Percentiles rank a stretch among this genome's conserved stretches.
These are phyloP conservation scores for Lotmaria passim DNA, from an alignment of 208 protist genomes.

Conservation along the genomic window DNA sequence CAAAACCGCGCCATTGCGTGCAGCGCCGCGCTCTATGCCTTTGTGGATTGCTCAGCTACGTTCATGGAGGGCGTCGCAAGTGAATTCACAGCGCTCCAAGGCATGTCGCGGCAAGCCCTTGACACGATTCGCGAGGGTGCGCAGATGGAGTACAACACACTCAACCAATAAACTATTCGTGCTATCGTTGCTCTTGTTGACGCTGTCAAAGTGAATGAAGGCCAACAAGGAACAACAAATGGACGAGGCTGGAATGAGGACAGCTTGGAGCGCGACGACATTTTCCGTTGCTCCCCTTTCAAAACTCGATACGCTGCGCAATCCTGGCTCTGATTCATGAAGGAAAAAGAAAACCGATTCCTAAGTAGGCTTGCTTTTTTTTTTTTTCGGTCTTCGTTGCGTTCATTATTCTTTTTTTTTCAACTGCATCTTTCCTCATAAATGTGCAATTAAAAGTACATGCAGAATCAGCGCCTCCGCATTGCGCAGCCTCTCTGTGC, in stretches of 20 bases:
- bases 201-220: too few relatives aligned
- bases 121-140: slow-evolving; percentile 9
- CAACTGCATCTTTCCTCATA: too few relatives aligned
- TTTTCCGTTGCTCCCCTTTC: not conserved
- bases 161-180: not conserved
- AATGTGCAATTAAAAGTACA: too few relatives aligned
- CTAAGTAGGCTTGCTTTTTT: slow-evolving; percentile 2
- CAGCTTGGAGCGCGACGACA: not conserved
- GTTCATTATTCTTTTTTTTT: too few relatives aligned
- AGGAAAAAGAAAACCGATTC: too few relatives aligned
- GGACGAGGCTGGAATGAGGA: too few relatives aligned
- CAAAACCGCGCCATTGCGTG: slow-evolving; percentile 30
- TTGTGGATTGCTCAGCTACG: slow-evolving; percentile 35
- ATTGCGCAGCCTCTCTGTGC: too few relatives aligned
- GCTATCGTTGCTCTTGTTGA: not conserved
- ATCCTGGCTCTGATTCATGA: too few relatives aligned
- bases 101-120: slow-evolving; percentile 14
- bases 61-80: slow-evolving; percentile 30
- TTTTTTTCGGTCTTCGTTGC: not conserved
- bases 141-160: slow-evolving; percentile 17
- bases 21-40: slow-evolving; percentile 31
- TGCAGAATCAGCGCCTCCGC: too few relatives aligned
- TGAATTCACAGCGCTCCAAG: slow-evolving; percentile 31
- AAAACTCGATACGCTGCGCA: too few relatives aligned
- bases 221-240: too few relatives aligned